phyloP scores from a whole-genome alignment of 139 green algal species.

The Auxenochlorella pyrenoidosa region DNA sequence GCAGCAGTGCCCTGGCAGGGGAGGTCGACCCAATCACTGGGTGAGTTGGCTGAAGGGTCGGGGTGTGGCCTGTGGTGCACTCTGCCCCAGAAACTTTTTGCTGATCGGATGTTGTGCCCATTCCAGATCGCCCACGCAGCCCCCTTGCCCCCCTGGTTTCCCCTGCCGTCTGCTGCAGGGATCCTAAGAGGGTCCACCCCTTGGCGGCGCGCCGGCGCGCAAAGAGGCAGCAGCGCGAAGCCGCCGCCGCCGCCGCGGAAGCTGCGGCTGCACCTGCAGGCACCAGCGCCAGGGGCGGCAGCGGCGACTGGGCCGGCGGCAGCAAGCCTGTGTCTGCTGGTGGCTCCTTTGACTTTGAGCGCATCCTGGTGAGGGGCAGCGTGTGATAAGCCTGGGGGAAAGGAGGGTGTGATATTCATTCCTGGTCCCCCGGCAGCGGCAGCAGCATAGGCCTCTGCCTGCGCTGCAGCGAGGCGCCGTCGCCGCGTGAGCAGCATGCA shows the following conservation, averaged over 20 bases:
- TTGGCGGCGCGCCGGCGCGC: not conserved
- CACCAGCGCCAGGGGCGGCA: too few relatives aligned
- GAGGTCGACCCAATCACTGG: conserved; percentile 18
- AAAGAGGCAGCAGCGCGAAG: not conserved
- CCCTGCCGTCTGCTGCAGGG: too few relatives aligned
- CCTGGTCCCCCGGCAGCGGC: too few relatives aligned
- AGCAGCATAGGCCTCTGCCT: too few relatives aligned
- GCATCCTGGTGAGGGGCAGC: conserved; percentile 61
- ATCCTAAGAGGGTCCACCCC: conserved; percentile 22
- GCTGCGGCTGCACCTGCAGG: not conserved
- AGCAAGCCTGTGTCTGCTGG: not conserved
- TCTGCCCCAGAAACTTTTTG: too few relatives aligned
- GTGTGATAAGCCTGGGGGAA: not conserved
- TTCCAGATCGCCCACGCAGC: too few relatives aligned
- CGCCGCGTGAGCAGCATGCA: too few relatives aligned
- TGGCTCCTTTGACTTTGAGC: conserved; percentile 64
- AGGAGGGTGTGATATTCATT: not conserved
- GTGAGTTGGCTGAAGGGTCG: too few relatives aligned
- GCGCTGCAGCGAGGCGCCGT: too few relatives aligned
- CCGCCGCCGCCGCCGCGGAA: not conserved
- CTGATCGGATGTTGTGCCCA: too few relatives aligned
- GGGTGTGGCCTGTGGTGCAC: too few relatives aligned
- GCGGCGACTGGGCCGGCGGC: not conserved
- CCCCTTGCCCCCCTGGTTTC: too few relatives aligned
- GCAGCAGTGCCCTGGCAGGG: not conserved